phyloP scores from a whole-genome alignment of 108 stramenopile species.

The Parmales sp. region DNA sequence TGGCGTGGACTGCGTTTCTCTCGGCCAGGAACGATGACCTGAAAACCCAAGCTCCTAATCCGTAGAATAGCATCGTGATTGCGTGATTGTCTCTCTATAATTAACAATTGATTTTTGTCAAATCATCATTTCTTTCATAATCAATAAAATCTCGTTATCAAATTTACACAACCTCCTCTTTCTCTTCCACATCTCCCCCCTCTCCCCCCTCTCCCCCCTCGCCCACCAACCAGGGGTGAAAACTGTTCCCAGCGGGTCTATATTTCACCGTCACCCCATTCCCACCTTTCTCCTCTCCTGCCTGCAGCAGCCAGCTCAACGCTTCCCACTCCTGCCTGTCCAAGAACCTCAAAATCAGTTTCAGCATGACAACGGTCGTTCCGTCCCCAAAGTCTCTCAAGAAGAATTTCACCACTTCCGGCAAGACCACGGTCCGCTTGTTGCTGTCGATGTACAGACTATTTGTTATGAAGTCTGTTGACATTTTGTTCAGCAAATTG shows the following conservation, averaged over 20 bases:
- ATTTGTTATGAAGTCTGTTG: constrained; percentile 42
- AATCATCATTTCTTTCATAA: no score
- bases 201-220: background rate
- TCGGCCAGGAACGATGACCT: no score
- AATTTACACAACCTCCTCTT: no score
- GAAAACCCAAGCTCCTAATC: no score
- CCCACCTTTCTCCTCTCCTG: background rate
- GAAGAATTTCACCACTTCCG: constrained; percentile 74
- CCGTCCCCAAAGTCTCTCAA: constrained; percentile 62
- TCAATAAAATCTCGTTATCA: no score
- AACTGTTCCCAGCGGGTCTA: background rate
- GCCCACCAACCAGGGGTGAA: background rate
- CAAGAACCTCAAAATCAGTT: constrained; percentile 41
- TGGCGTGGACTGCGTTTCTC: no score
- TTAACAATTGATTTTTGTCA: no score
- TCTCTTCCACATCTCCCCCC: no score
- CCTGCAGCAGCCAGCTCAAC: constrained; percentile 8
- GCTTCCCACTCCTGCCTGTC: constrained; percentile 24
- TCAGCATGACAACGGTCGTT: constrained; percentile 38
- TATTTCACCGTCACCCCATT: constrained; percentile 9
- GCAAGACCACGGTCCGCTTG: constrained; percentile 47
- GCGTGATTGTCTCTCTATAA: no score
- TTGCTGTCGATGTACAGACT: constrained; percentile 52
- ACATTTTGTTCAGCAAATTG: constrained; percentile 49
- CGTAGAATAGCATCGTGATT: no score